Base-by-base conservation (phyloP, 2,329 filamentous ascomycete genomes). In the Pseudopyricularia cyperi region DNA sequence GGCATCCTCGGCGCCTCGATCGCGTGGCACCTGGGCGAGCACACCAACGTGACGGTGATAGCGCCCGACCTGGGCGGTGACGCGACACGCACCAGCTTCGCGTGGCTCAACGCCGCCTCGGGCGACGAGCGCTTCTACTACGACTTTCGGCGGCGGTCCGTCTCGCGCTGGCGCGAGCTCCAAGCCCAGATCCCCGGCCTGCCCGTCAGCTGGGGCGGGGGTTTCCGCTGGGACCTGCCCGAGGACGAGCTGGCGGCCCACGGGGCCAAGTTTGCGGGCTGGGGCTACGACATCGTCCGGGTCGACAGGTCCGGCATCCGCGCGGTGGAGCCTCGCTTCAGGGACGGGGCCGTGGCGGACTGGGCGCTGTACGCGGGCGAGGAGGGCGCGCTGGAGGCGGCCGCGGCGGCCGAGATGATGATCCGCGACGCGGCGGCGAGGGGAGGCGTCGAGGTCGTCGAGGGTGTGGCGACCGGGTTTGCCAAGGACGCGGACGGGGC, bases 51-150 rank as follows among this genome's bases (percentile, higher is more conserved):
- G 17, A 64, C 61, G 1, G 50, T 65, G n/a, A 53, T 65, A 28
- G 61, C 62, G 5, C 37, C 59, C 30, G 53, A 62, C 1, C 15
- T 62, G 2, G 62, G 62, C 52, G 62, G 62, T 52, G 58, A 56
- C 7, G 62, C 62, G 15, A 65, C 61, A 15, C 61, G 62, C 26
- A 58, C 60, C 55, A 64, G 61, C 7, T 65, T 65, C 53, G 56
- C 62, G 34, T 65, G 63, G 62, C 58, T 65, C 52, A 65, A 65
- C 35, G 63, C 63, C 33, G 59, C 59, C 47, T 57, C 56, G 37
- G 51, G 52, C 47, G 61, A 64, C 48, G 55, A 59, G 2, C 57
- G 54, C 33, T 55, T 56, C 47, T 65, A 65, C 56, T 64, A 60
- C 44, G 59, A 64, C 30, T 57, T 63, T 33, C 60, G 63, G 22